Evolutionary conservation across 2,329 filamentous ascomycete genomes (phyloP).

Genomic region (Colletotrichum filicis): DNA sequence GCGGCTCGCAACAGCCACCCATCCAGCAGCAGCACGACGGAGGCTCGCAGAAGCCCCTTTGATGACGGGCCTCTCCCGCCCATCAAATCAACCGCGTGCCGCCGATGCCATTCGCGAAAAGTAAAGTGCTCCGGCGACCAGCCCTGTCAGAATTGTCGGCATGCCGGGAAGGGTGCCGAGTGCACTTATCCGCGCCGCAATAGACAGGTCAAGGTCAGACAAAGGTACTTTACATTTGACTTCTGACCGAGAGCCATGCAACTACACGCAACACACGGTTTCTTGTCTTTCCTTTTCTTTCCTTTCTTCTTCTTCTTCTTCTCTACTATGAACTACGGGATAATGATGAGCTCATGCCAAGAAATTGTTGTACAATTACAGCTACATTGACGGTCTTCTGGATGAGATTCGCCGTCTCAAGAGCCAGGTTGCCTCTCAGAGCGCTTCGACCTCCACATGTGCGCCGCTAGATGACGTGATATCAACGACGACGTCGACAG

Average conservation of each 20-base stretch:
- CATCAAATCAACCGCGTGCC: slow-evolving; percentile 38
- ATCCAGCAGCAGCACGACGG: slow-evolving; percentile 12
- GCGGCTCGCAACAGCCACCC: slow-evolving; percentile 28
- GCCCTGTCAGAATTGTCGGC: slow-evolving; percentile 46
- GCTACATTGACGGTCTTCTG: slow-evolving; percentile 48
- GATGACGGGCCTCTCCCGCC: slow-evolving; percentile 33
- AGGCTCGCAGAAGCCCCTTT: slow-evolving; percentile 21
- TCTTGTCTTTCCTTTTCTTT: background rate
- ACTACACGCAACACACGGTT: background rate
- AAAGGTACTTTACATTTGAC: slow-evolving; percentile 39
- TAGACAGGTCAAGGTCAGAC: slow-evolving; percentile 46
- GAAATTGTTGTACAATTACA: slow-evolving; percentile 6
- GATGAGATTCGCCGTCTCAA: slow-evolving; percentile 47
- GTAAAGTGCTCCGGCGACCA: slow-evolving; percentile 48
- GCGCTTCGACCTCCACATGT: background rate
- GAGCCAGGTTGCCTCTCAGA: slow-evolving; percentile 17
- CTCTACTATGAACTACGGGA: background rate
- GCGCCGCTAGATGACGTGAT: background rate
- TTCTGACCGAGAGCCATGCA: background rate
- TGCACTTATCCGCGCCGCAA: slow-evolving; percentile 48
- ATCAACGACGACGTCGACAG: background rate
- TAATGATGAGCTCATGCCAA: background rate
- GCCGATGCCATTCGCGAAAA: slow-evolving; percentile 46
- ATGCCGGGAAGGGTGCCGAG: slow-evolving; percentile 43
- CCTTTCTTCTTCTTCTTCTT: background rate